Percentiles rank a stretch among this genome's conserved stretches.
Conservation (phyloP, 2,329 filamentous ascomycete genomes). For the Raffaelea arxii region DNA sequence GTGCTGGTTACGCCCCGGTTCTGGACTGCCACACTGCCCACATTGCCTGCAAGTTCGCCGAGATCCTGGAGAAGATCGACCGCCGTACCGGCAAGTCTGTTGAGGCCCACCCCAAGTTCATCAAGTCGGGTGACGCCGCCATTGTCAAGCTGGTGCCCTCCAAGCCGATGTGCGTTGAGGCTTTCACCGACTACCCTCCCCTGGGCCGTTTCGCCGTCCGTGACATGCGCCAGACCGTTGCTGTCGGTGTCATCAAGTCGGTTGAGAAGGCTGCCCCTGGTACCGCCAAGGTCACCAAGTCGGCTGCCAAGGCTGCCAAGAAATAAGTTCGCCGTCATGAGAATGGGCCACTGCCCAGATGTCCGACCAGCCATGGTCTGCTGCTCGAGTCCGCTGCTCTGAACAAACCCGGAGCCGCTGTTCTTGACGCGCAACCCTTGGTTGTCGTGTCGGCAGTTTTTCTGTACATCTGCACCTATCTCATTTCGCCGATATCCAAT, state of each 20-base stretch:
- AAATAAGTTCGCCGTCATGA: conserved; percentile 43
- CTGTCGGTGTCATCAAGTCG: conserved; percentile 90
- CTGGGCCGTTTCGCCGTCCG: conserved; percentile 99
- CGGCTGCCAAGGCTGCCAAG: conserved; percentile 64
- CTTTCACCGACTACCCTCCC: conserved; percentile 99
- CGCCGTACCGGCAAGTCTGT: conserved; percentile 98
- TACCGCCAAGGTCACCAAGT: conserved; percentile 60
- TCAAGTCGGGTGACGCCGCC: conserved; percentile 99
- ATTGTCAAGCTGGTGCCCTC: conserved; percentile 99
- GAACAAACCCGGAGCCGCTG: neutral
- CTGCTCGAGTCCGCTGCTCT: neutral
- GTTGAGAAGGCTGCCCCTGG: conserved; percentile 55
- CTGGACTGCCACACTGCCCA: conserved; percentile 99
- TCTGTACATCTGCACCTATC: conserved; percentile 4
- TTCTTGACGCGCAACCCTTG: neutral
- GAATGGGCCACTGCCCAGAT: conserved; percentile 6
- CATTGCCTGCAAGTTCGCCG: conserved; percentile 99
- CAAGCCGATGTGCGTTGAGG: conserved; percentile 99
- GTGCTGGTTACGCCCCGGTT: conserved; percentile 97
- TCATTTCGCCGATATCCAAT: conserved; percentile 7
- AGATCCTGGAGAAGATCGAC: conserved; percentile 99
- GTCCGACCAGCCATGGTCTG: conserved; percentile 5
- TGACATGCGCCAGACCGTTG: conserved; percentile 90
- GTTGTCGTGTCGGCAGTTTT: conserved; percentile 2
- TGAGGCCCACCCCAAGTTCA: conserved; percentile 92